Percentiles rank a stretch among this genome's conserved stretches.
Conservation (phyloP, 208 protist species). For the Wallacemonas sp. region DNA sequence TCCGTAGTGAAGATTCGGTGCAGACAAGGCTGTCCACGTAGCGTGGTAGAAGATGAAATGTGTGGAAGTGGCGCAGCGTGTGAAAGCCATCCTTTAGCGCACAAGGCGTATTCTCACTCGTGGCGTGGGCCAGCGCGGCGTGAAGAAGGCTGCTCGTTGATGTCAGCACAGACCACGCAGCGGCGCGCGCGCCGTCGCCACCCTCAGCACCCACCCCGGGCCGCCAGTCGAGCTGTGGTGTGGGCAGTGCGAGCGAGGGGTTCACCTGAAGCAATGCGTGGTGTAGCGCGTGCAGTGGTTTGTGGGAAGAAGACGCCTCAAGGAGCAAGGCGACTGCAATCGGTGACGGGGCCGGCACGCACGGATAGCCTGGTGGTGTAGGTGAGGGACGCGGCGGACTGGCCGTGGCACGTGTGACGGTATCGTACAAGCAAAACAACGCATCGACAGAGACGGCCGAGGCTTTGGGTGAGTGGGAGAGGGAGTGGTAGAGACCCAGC, state of each 20-base stretch:
- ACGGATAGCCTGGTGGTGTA: not conserved
- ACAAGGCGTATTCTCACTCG: not conserved
- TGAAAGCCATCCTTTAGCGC: not conserved
- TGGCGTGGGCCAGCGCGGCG: not conserved
- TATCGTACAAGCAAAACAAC: slow-evolving; percentile 17
- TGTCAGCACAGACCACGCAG: not conserved
- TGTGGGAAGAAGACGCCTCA: not conserved
- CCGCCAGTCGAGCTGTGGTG: not conserved
- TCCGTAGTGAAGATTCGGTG: too few species aligned
- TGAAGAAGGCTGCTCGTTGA: not conserved
- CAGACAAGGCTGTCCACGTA: not conserved
- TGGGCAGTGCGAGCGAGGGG: not conserved
- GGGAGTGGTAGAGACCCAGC: slow-evolving; percentile 14
- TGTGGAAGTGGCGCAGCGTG: not conserved
- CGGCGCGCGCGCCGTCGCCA: not conserved
- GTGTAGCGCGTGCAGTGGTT: not conserved
- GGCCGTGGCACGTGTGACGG: slow-evolving; percentile 5
- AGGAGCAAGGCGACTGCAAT: not conserved
- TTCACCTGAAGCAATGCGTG: not conserved
- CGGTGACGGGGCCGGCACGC: not conserved
- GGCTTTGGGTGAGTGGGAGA: too few species aligned
- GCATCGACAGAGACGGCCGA: too few species aligned
- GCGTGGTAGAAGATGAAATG: not conserved
- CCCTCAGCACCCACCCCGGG: too few species aligned
- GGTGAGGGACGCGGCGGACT: not conserved